Conservation (phyloP, 163 green algal species). For the Prototheca stagnorum region DNA sequence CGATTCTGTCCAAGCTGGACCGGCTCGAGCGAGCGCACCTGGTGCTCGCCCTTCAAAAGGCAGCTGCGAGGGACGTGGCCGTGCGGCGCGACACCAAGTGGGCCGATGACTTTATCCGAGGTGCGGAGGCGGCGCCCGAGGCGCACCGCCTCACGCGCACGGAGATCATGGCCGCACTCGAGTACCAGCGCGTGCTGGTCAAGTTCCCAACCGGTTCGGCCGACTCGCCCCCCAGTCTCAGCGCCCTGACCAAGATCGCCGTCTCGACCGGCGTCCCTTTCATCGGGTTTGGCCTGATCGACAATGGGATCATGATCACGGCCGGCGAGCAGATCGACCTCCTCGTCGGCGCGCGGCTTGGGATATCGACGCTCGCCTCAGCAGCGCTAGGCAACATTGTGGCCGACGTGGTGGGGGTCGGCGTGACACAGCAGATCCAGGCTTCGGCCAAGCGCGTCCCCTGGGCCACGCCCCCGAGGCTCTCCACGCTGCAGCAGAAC, state of each 20-base stretch:
- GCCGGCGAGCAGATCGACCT: conserved; percentile 20
- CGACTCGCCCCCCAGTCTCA: not conserved
- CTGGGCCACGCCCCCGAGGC: conserved; percentile 6
- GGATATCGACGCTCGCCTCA: conserved; percentile 50
- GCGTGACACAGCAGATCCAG: conserved; percentile 44
- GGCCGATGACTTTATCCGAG: conserved; percentile 5
- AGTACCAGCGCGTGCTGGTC: conserved; percentile 12
- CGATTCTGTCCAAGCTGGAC: conserved; percentile 10
- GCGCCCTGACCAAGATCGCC: conserved; percentile 12
- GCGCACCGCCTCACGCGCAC: not conserved
- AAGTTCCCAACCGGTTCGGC: conserved; percentile 4
- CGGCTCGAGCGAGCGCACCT: conserved; percentile 21
- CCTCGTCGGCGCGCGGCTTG: conserved; percentile 19
- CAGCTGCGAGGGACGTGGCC: not conserved
- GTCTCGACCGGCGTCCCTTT: conserved; percentile 30
- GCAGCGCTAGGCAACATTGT: conserved; percentile 56
- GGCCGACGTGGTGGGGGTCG: conserved; percentile 44
- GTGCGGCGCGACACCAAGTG: conserved; percentile 5
- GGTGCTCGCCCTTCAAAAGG: conserved; percentile 16
- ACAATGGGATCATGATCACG: conserved; percentile 37
- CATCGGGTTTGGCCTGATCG: conserved; percentile 28
- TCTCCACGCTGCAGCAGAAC: conserved; percentile 25
- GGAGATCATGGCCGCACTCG: conserved; percentile 13
- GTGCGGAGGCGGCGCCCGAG: not conserved
- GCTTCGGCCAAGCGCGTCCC: conserved; percentile 7